Base-by-base conservation (phyloP, 1,139 yeast genomes). In the Candida glucosophila region DNA sequence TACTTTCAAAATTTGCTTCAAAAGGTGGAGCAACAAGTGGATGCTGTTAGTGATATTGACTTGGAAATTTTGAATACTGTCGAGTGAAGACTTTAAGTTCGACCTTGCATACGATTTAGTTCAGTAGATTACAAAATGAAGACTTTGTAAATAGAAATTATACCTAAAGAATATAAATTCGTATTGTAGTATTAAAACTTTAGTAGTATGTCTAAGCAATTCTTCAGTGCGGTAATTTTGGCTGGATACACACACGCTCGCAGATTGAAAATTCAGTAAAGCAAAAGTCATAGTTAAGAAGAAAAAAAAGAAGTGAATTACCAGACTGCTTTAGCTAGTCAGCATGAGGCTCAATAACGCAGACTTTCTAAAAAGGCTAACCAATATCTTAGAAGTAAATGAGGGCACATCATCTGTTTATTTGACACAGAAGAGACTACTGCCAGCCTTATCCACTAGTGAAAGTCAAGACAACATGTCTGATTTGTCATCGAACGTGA, bases 1-100 rank as follows among this genome's bases (percentile, higher is more conserved):
- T 82, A 79, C 42, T 83, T 83, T 52, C 61, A 60, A 14, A 59
- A 65, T 12, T 51, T 83, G 32, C 53, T 67, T 30, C 58, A 58
- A 16, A 65, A 67, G 36, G 63, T 76, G 9, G 46, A 47, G 12
- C 49, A 57, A 14, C 83, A 78, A 43, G 55, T 52, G 30, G 43
- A 51, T 5, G 33, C 61, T 22, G 66, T 77, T 7, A 58, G 58
- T 15, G 60, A 61, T 6, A 65, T 74, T 33, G 74, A 73, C 37
- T 54, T 77, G 35, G 82, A 76, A 35, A 58, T 59, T 24, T 47
- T 67, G 24, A 49, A 62, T 31, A 49, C 54, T 9, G 71, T 68
- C 19, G 75, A 67, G 34, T 66, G 43, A 36, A 11, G 13, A 20
- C 14, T n/a, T n/a, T n/a, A n/a, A n/a, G n/a, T n/a, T n/a, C n/a